Base-by-base conservation (phyloP, 768 basidiomycete species). In the Pilatotrama ljubarskyi region DNA sequence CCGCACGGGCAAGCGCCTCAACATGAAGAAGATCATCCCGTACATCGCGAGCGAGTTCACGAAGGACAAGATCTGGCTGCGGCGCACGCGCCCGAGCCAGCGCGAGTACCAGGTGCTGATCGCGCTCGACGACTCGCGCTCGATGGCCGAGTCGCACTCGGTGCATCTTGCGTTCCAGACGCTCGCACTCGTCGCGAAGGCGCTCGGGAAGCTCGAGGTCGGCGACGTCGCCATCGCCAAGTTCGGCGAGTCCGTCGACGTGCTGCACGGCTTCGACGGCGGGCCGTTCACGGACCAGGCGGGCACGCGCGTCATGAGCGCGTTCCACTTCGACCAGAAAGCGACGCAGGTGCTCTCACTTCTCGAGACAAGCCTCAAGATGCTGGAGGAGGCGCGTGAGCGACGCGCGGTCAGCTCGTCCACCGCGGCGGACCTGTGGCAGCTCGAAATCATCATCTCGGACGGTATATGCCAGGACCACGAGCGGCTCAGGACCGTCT, bases 381-480 rank as follows among this genome's bases (percentile, higher is more conserved):
- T 90, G 58, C 83, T 94, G 22, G 86, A 90, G 69, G 79, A 79
- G n/a, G 91, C 94, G 18, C 76, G 95, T 60, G 87, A 91, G 66
- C 79, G 81, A 22, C 83, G 84, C 43, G 72, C 80, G 42, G 78
- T 80, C 73, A 78, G 79, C 42, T 88, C 87, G 17, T 78, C 84
- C 2, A 82, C 86, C 4, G 82, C 88, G 6, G 82, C 84, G 17
- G 95, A 98, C 63, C 78, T 99, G 22, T 98, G 97, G 97, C 97
- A 99, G 71, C 82, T 99, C 54, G 85, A 98, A 73, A 92, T 98
- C 76, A 97, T 99, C 80, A 93, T 99, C 61, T 98, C 95, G 15
- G 97, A 99, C 68, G 97, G 97, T n/a, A 90, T 98, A 65, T 98
- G 95, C 70, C 94, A 98, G 72, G 92, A 97, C 69, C 95, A 98